Percentiles rank a stretch among this genome's conserved stretches.
Evolutionary conservation across 2,329 filamentous ascomycete species (phyloP).

Genomic region (Podosphaera xanthii): DNA sequence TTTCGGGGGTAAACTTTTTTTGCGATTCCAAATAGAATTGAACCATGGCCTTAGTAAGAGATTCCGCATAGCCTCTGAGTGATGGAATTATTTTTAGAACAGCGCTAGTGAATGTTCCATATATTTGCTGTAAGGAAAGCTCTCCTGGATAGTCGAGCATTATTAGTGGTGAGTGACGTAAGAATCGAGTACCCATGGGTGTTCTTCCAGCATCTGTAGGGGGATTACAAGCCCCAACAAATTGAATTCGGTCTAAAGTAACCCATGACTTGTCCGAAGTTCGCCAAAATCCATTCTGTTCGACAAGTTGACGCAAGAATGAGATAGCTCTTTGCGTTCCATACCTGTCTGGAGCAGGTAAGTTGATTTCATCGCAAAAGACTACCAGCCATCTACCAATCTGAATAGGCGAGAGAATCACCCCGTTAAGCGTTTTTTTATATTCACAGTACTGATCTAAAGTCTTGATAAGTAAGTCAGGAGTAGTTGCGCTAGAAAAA

Average conservation of each 20-base stretch:
- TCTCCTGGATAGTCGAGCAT: slow-evolving; percentile 99
- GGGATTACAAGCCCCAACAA: slow-evolving; percentile 95
- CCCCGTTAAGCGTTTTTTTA: slow-evolving; percentile 91
- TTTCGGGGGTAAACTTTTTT: slow-evolving; percentile 79
- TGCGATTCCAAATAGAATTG: slow-evolving; percentile 90
- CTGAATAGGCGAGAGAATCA: slow-evolving; percentile 85
- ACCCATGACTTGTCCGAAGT: slow-evolving; percentile 97
- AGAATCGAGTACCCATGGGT: slow-evolving; percentile 75
- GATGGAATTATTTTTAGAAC: slow-evolving; percentile 92
- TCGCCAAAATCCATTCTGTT: slow-evolving; percentile 98
- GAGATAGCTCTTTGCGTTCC: slow-evolving; percentile 93
- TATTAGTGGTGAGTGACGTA: slow-evolving; percentile 90
- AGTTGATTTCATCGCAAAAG: slow-evolving; percentile 98
- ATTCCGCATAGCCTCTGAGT: slow-evolving; percentile 82
- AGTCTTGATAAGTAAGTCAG: slow-evolving; percentile 93
- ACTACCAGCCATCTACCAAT: slow-evolving; percentile 95
- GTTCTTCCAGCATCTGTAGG: slow-evolving; percentile 94
- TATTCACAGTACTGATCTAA: slow-evolving; percentile 99
- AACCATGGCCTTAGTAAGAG: slow-evolving; percentile 93
- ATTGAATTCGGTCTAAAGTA: slow-evolving; percentile 90
- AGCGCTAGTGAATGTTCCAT: slow-evolving; percentile 91
- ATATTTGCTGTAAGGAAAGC: slow-evolving; percentile 84
- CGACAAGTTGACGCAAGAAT: slow-evolving; percentile 88
- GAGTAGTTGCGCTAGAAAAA: slow-evolving; percentile 95
- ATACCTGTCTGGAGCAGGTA: slow-evolving; percentile 93